Conservation (phyloP, 495 filamentous ascomycete genomes). For the Apodospora peruviana region DNA sequence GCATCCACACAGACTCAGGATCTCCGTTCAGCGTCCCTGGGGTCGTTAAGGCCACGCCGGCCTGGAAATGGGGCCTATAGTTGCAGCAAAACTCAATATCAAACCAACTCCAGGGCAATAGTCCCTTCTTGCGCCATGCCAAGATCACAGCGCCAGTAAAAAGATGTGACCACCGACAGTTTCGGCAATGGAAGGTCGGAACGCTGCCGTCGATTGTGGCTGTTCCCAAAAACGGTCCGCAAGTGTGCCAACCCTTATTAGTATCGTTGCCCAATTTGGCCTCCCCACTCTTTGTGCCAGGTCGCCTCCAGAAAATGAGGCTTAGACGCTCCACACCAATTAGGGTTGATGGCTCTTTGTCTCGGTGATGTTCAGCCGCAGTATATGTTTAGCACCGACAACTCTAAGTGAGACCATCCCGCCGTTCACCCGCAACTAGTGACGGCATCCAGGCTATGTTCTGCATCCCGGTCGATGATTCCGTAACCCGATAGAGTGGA, state of each 20-base stretch:
- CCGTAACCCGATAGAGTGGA: background rate
- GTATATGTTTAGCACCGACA: conserved; percentile 13
- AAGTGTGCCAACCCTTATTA: too few relatives aligned
- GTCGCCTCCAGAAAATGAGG: conserved; percentile 3
- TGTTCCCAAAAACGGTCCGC: background rate
- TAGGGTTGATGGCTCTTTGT: background rate
- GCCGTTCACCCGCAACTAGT: conserved; percentile 6
- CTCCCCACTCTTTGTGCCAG: conserved; percentile 1
- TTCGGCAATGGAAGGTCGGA: too few relatives aligned
- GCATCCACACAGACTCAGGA: too few relatives aligned
- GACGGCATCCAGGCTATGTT: conserved; percentile 4
- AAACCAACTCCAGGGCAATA: too few relatives aligned
- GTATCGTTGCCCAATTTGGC: conserved; percentile 2
- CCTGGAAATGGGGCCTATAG: too few relatives aligned
- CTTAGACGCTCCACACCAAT: conserved; percentile 8
- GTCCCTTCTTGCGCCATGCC: too few relatives aligned
- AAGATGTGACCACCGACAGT: too few relatives aligned
- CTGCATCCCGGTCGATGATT: background rate
- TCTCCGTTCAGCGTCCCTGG: too few relatives aligned
- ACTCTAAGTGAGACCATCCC: conserved; percentile 9
- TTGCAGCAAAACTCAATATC: too few relatives aligned
- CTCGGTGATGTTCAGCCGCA: conserved; percentile 14
- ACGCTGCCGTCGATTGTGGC: background rate
- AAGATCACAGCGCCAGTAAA: too few relatives aligned
- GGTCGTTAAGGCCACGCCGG: too few relatives aligned